A percentile compares a stretch with the other conserved stretches of the same genome.
Conservation (phyloP, 1,284 basidiomycete species). For the Tausonia pullulans region DNA sequence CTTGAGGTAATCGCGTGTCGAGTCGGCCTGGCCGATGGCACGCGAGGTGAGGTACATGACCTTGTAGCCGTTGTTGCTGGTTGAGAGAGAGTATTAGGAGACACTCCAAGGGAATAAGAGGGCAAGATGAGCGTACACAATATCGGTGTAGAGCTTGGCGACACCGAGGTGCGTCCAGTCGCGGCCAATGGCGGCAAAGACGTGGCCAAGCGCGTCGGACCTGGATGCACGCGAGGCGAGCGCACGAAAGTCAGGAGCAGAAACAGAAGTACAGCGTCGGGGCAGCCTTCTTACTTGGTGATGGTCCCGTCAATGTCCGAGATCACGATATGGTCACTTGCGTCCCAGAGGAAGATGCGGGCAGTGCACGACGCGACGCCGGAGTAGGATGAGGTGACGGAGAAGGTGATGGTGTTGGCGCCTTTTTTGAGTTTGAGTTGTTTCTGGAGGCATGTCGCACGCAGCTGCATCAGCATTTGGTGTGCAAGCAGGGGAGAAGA, state of each 20-base stretch:
- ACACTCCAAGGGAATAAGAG: too few relatives aligned
- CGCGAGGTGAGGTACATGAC: constrained; percentile 96
- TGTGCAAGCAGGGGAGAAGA: background rate
- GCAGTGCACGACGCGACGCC: constrained; percentile 80
- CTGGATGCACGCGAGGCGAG: constrained; percentile 35
- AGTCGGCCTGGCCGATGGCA: constrained; percentile 96
- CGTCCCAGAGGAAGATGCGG: constrained; percentile 92
- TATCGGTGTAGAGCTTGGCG: constrained; percentile 96
- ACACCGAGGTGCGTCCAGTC: constrained; percentile 99
- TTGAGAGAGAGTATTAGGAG: background rate
- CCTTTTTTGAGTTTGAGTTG: constrained; percentile 74
- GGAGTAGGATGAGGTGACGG: constrained; percentile 68
- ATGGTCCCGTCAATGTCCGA: constrained; percentile 99
- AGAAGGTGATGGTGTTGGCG: constrained; percentile 87
- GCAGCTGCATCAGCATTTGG: background rate
- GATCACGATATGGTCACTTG: constrained; percentile 76
- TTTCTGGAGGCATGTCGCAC: constrained; percentile 46
- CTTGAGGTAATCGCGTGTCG: constrained; percentile 88
- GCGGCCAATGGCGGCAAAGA: constrained; percentile 97
- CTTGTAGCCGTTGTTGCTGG: constrained; percentile 85
- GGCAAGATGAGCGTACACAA: constrained; percentile 32
- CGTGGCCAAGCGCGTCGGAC: constrained; percentile 92
- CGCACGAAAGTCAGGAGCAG: constrained; percentile 2
- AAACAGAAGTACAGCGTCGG: background rate
- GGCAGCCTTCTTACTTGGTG: constrained; percentile 59